Base-by-base conservation (phyloP, 2,329 filamentous ascomycete species). In the Bipolaris bicolor region DNA sequence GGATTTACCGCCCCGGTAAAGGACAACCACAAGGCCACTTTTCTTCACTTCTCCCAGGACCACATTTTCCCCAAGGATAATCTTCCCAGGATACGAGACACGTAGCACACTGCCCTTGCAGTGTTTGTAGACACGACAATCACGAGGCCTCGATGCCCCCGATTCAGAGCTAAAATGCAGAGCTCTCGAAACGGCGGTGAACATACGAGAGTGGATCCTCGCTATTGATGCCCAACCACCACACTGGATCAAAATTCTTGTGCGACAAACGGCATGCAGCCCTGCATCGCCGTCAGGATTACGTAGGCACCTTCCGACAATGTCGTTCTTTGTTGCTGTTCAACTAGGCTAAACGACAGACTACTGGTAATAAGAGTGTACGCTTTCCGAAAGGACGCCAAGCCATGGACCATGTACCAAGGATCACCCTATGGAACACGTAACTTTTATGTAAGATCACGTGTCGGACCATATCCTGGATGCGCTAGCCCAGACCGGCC, bases 61-160 rank as follows among this genome's bases (percentile, higher is more conserved):
- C 31, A 49, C 54, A 54, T 51, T 13, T 22, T 51, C 55, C 10
- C 52, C 37, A 49, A 46, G 47, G 55, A 57, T 29, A 45, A 31
- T 55, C 55, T 45, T 39, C 40, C 26, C 45, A 53, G 49, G 57
- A 47, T 50, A 54, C 55, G 56, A 61, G 53, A 50, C 43, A 52
- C 59, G 58, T 60, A 54, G 56, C 55, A 43, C 56, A 49, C 63
- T 69, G 69, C 64, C 62, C 65, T 52, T 51, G 64, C 66, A 56
- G 67, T 66, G 64, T 58, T 64, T 63, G 60, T 74, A 73, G 67
- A 66, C 44, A 64, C 67, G 65, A 66, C 66, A 65, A 57, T 45
- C 34, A 61, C 60, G 51, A 64, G 63, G 56, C 57, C 60, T 67
- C 60, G 60, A 52, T 60, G 55, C 57, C 47, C 63, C 68, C 65